phyloP scores from a whole-genome alignment of 768 basidiomycete genomes.

The Auricularia heimuer region DNA sequence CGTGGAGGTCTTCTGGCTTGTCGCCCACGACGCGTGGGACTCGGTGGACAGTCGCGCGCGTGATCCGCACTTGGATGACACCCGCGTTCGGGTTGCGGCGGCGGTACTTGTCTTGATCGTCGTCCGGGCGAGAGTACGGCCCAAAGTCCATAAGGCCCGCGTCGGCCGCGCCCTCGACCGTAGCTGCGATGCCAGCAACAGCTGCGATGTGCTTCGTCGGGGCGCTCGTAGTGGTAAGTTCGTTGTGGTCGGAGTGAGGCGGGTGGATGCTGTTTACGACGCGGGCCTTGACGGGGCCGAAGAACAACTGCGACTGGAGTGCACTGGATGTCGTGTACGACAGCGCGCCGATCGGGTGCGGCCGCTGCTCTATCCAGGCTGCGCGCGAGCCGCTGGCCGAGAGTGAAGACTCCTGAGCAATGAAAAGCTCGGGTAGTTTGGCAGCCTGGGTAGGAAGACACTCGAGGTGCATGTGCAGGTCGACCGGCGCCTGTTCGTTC shows the following conservation, averaged over 20 bases:
- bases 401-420: neutral
- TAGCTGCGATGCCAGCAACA: constrained; percentile 24
- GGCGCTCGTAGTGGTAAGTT: constrained; percentile 5
- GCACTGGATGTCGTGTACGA: constrained; percentile 44
- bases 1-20: constrained; percentile 29
- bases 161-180: constrained; percentile 13
- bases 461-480: neutral
- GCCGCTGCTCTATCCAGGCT: constrained; percentile 44
- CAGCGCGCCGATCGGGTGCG: constrained; percentile 55
- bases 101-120: constrained; percentile 12
- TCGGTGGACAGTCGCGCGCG: constrained; percentile 17
- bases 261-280: constrained; percentile 28
- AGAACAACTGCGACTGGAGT: constrained; percentile 45
- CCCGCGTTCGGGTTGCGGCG: constrained; percentile 18
- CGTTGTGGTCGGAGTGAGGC: neutral
- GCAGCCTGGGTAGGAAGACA: neutral
- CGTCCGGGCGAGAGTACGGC: constrained; percentile 17
- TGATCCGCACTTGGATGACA: constrained; percentile 23
- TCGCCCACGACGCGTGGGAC: constrained; percentile 39
- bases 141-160: constrained; percentile 18
- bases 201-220: constrained; percentile 16
- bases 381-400: neutral
- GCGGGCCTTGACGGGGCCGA: constrained; percentile 49
- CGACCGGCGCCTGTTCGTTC: neutral
- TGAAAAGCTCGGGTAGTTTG: neutral